phyloP scores from a whole-genome alignment of 768 basidiomycete genomes.

The Sporobolomyces pararoseus region DNA sequence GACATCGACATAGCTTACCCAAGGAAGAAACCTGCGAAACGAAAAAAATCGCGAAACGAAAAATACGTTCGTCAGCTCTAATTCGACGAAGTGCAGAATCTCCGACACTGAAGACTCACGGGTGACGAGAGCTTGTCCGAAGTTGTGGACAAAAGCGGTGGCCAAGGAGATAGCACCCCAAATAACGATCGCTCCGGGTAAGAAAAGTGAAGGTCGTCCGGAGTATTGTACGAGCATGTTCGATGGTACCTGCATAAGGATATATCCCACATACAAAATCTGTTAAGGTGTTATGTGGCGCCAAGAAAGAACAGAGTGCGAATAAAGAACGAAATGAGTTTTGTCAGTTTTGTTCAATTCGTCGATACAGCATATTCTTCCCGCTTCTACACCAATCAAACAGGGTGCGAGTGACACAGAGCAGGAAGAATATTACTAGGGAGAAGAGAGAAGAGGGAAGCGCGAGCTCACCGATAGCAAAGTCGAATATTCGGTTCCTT shows the following conservation, averaged over 20 bases:
- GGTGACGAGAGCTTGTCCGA: constrained; percentile 51
- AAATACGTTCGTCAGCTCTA: too few species aligned
- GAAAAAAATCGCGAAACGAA: background rate
- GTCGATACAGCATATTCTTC: too few species aligned
- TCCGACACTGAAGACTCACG: constrained; percentile 48
- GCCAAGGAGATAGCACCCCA: constrained; percentile 59
- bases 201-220: constrained; percentile 48
- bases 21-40: background rate
- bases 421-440: too few species aligned
- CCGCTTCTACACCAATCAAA: too few species aligned
- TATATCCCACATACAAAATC: constrained; percentile 47
- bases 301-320: too few species aligned
- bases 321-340: too few species aligned
- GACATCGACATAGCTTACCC: too few species aligned
- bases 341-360: too few species aligned
- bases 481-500: constrained; percentile 44
- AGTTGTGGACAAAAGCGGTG: constrained; percentile 57
- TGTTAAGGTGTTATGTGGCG: background rate
- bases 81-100: background rate
- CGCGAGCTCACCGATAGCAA: constrained; percentile 22
- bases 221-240: constrained; percentile 48
- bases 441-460: too few species aligned
- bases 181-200: constrained; percentile 50
- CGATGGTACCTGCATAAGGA: constrained; percentile 32
- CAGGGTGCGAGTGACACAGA: too few species aligned